phyloP scores from a whole-genome alignment of 768 basidiomycete species.

The Mrakia hoshinonis region DNA sequence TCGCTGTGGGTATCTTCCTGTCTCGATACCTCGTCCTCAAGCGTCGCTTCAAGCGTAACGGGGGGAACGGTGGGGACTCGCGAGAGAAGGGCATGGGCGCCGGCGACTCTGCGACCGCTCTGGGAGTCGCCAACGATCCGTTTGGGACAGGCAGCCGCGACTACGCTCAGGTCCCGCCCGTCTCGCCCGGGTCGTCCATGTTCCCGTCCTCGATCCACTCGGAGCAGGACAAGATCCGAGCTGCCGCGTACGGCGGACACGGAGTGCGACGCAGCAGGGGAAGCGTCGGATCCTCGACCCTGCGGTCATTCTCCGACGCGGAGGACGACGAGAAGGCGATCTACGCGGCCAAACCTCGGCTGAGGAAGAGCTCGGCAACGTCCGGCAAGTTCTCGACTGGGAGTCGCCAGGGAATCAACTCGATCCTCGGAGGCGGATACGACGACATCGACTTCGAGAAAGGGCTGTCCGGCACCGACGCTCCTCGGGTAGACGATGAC shows the following conservation, averaged over 20 bases:
- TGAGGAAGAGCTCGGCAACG: neutral
- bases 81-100: neutral
- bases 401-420: neutral
- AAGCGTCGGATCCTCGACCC: conserved; percentile 15
- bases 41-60: conserved; percentile 3
- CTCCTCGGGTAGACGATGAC: neutral
- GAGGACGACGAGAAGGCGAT: conserved; percentile 3
- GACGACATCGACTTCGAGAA: conserved; percentile 16
- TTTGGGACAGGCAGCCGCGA: neutral
- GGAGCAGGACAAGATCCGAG: neutral
- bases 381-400: neutral
- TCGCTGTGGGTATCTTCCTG: conserved; percentile 12
- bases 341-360: neutral
- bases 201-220: neutral
- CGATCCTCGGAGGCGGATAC: conserved; percentile 24
- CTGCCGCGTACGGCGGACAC: neutral
- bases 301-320: neutral
- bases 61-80: neutral
- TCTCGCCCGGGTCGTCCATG: neutral
- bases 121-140: neutral
- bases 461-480: conserved; percentile 11
- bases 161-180: conserved; percentile 5
- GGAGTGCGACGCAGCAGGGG: neutral
- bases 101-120: neutral
- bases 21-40: conserved; percentile 11